Evolutionary conservation across 1,139 yeast genomes (phyloP), one percentile per base, ranked within the genome.

Genomic region (Arxiozyma telluris): DNA sequence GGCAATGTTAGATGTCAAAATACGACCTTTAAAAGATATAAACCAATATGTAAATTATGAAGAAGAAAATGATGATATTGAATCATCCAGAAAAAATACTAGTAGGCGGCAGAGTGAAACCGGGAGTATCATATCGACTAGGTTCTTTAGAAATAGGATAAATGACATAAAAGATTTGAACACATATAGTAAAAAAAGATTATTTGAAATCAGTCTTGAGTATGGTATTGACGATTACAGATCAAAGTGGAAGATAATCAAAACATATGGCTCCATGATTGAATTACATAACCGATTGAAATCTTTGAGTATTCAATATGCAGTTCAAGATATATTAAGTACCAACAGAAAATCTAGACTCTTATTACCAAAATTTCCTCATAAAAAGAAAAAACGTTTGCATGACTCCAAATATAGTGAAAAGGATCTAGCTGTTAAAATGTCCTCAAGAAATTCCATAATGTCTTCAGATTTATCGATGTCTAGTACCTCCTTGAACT

Each of bases 181-280:
- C 17, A 21, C 30, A 20, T 50, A 22, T n/a, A 45, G 34, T 20
- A 53, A 61, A 55, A 79, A 75, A 53, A 53, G 56, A 15, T 41
- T 56, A n/a, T 89, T 79, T 61, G 76, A 79, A 57, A 73, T 93
- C 22, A 87, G 85, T 55, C 73, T 93, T 54, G 96, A 90, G 64
- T 93, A 93, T 65, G 98, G 98, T 1, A 82, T 90, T 21, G 96
- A 96, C 0, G 81, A 82, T 5, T 81, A 85, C 54, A 73, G 93
- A 55, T 74, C 90, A 63, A 79, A 81, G 59, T 94, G 99, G 98
- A 74, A 84, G 1, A 80, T 94, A 8, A 77, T 82, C 44, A 85
- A 85, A 61, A 86, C 82, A 23, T 81, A 84, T 51, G 81, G 82
- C 62, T 96, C 90, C 59, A 75, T 94, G 50, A 72, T 79, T 41